Conservation (phyloP, 805 yeast genomes). For the Lachancea quebecensis region DNA sequence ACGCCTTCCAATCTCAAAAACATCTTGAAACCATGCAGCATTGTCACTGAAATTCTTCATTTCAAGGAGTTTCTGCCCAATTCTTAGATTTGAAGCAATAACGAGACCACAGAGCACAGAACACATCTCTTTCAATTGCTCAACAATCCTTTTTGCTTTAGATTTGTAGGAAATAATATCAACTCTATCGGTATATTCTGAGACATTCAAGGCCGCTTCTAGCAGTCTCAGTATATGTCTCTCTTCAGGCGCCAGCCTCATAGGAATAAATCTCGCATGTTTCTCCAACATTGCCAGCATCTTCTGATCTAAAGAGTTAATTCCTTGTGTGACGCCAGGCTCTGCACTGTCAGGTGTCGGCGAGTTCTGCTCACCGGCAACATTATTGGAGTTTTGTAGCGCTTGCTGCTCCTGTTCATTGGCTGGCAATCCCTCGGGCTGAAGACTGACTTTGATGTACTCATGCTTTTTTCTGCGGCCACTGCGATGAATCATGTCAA, state of each 20-base stretch:
- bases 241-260: slow-evolving; percentile 62
- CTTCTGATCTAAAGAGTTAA: slow-evolving; percentile 20
- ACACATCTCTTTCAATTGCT: slow-evolving; percentile 68
- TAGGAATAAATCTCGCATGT: slow-evolving; percentile 53
- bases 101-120: slow-evolving; percentile 73
- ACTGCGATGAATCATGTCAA: slow-evolving; percentile 58
- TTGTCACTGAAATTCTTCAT: slow-evolving; percentile 63
- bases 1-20: slow-evolving; percentile 74
- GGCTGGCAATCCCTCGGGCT: slow-evolving; percentile 13
- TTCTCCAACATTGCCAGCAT: slow-evolving; percentile 36
- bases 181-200: slow-evolving; percentile 74
- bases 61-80: slow-evolving; percentile 57
- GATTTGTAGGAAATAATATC: slow-evolving; percentile 63
- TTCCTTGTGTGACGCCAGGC: slow-evolving; percentile 13
- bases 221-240: slow-evolving; percentile 58
- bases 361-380: slow-evolving; percentile 8
- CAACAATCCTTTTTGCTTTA: slow-evolving; percentile 63
- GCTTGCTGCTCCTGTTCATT: slow-evolving; percentile 12
- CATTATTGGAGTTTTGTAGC: slow-evolving; percentile 14
- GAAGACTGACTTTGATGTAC: slow-evolving; percentile 21
- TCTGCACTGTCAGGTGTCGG: slow-evolving; percentile 18
- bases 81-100: slow-evolving; percentile 67
- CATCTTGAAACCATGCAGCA: slow-evolving; percentile 62
- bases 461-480: slow-evolving; percentile 51
- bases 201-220: slow-evolving; percentile 72